Evolutionary conservation across 306 rosid species (phyloP).

Genomic region (Canavalia gladiata): DNA sequence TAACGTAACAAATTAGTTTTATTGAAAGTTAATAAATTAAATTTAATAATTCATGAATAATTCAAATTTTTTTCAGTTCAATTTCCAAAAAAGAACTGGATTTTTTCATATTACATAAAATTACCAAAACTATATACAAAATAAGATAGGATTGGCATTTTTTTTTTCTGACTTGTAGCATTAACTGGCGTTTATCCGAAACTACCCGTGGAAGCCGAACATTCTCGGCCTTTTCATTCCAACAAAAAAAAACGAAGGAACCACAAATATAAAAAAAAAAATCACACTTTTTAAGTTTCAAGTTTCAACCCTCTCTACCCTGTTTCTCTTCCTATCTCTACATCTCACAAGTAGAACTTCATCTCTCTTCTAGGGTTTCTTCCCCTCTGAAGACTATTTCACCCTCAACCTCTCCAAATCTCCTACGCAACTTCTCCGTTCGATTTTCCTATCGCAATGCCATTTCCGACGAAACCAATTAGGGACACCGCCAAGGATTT

Average conservation of each 20-base stretch:
- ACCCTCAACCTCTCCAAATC: neutral
- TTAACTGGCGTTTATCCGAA: too few relatives aligned
- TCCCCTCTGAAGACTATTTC: neutral
- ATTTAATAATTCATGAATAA: too few relatives aligned
- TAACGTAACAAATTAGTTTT: too few relatives aligned
- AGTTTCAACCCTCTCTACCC: neutral
- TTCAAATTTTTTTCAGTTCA: too few relatives aligned
- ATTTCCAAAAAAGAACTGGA: too few relatives aligned
- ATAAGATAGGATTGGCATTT: too few relatives aligned
- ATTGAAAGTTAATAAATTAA: too few relatives aligned
- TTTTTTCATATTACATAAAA: too few relatives aligned
- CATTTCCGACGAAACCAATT: slow-evolving; percentile 63
- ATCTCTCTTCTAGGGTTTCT: slow-evolving; percentile 47
- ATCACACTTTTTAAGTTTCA: neutral
- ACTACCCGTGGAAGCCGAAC: neutral
- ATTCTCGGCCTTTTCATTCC: neutral
- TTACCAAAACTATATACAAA: too few relatives aligned
- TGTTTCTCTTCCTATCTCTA: neutral
- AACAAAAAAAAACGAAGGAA: neutral
- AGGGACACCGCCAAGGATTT: slow-evolving; percentile 52
- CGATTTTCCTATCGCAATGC: slow-evolving; percentile 58
- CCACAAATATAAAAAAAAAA: neutral
- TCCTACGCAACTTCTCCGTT: neutral
- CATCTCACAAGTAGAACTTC: neutral
- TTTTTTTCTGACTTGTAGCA: too few relatives aligned